Evolutionary conservation across 2,329 filamentous ascomycete genomes (phyloP).

Genomic region (Blastomyces parvus): DNA sequence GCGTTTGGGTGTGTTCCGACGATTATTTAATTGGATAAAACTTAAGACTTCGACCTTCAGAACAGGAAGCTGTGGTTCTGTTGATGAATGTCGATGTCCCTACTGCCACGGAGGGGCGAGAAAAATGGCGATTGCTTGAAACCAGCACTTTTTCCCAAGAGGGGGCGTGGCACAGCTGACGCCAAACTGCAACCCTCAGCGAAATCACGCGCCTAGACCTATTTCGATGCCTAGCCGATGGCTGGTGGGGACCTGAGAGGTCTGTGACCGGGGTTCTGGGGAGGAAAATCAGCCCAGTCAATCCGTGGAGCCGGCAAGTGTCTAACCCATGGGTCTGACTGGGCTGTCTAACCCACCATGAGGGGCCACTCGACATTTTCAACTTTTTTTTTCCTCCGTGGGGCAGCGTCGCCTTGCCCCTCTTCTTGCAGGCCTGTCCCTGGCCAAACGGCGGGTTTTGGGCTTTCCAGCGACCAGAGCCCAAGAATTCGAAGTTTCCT

Average conservation of each 20-base stretch:
- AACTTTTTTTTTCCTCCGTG: neutral
- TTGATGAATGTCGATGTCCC: neutral
- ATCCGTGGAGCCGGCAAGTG: neutral
- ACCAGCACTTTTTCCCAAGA: neutral
- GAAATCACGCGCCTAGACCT: constrained; percentile 3
- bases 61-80: neutral
- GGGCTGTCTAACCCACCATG: neutral
- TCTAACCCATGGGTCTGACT: neutral
- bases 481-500: neutral
- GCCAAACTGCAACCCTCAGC: neutral
- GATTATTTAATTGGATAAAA: neutral
- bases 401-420: neutral
- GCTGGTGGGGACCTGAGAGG: neutral
- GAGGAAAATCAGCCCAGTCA: neutral
- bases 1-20: neutral
- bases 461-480: neutral
- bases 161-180: neutral
- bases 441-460: neutral
- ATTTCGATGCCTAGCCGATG: neutral
- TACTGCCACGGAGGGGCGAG: neutral
- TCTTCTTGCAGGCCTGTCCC: constrained; percentile 3
- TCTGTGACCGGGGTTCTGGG: neutral
- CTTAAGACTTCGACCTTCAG: neutral
- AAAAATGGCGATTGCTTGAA: neutral
- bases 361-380: neutral